A percentile compares a stretch with the other conserved stretches of the same genome.
Conservation (phyloP, 2,329 filamentous ascomycete species). For the Nemania bipapillata region DNA sequence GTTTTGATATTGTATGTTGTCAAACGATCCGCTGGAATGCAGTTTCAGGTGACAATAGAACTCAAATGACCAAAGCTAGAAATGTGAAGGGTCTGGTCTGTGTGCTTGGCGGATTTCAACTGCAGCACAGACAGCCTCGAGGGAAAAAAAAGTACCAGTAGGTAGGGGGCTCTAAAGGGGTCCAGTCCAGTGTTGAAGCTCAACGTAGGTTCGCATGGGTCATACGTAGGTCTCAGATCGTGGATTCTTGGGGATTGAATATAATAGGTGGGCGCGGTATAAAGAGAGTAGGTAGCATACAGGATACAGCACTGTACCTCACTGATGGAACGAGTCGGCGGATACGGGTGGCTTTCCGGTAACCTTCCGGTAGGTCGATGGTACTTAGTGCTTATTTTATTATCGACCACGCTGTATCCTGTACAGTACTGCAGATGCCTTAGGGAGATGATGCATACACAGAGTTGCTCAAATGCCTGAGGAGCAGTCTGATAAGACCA, state of each 20-base stretch:
- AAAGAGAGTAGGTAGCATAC: conserved; percentile 18
- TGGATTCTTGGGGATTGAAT: conserved; percentile 20
- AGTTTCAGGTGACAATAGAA: conserved; percentile 40
- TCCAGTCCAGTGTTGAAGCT: conserved; percentile 33
- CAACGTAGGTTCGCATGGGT: conserved; percentile 25
- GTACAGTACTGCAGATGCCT: not conserved
- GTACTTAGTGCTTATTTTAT: conserved; percentile 34
- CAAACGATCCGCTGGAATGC: conserved; percentile 42
- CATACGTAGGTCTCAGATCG: conserved; percentile 23
- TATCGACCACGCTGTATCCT: conserved; percentile 16
- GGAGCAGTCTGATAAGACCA: not conserved
- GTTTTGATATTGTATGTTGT: conserved; percentile 32
- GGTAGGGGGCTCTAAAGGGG: conserved; percentile 2
- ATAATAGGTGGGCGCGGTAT: conserved; percentile 18
- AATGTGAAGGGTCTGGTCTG: conserved; percentile 24
- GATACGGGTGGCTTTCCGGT: conserved; percentile 31
- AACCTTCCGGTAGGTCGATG: conserved; percentile 26
- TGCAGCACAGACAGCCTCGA: conserved; percentile 33
- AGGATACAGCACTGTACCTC: not conserved
- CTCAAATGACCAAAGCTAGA: conserved; percentile 6
- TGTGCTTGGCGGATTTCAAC: conserved; percentile 35
- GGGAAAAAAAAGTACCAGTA: conserved; percentile 1
- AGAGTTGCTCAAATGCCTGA: not conserved
- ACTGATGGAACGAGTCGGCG: conserved; percentile 28
- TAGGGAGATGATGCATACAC: not conserved